These are phyloP conservation scores for Clarireedia sp. DNA, from an alignment of 2,329 filamentous ascomycete genomes.

Conservation along the genomic window DNA sequence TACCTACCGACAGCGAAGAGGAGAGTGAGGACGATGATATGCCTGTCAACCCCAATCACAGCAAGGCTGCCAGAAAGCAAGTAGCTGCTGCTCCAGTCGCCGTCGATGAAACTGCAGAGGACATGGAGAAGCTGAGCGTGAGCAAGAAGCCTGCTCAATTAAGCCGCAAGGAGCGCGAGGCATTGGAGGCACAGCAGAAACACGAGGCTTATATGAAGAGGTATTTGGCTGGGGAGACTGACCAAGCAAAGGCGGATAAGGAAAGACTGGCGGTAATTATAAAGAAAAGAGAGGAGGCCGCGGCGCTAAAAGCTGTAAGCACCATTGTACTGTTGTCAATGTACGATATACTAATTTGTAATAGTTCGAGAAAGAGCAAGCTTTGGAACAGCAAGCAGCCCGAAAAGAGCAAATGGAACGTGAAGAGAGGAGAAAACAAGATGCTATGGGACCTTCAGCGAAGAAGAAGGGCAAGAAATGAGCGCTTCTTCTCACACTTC, in stretches of 20 bases:
- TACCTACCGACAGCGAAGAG: constrained; percentile 64
- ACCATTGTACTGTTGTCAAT: too few relatives aligned
- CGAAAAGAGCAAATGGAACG: constrained; percentile 32
- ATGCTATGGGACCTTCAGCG: constrained; percentile 19
- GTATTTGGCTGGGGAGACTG: constrained; percentile 92
- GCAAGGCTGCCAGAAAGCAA: constrained; percentile 61
- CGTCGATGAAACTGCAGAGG: constrained; percentile 46
- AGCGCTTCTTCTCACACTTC: not conserved
- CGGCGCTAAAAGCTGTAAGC: constrained; percentile 71
- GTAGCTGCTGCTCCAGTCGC: constrained; percentile 33
- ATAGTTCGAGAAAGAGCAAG: constrained; percentile 31
- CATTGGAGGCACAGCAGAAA: constrained; percentile 76
- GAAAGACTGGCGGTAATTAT: constrained; percentile 74
- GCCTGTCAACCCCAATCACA: constrained; percentile 90
- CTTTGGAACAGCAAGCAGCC: constrained; percentile 14
- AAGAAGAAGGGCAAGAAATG: constrained; percentile 9
- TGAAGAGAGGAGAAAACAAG: constrained; percentile 35
- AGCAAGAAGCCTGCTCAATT: constrained; percentile 43
- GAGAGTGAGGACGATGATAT: constrained; percentile 53
- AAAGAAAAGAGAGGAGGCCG: constrained; percentile 79
- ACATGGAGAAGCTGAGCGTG: constrained; percentile 46
- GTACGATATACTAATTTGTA: constrained; percentile 14
- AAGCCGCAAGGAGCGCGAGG: constrained; percentile 64
- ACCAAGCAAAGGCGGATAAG: constrained; percentile 84
- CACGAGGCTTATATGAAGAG: constrained; percentile 88